Conservation (phyloP, 1,284 basidiomycete genomes). For the Gymnopus androsaceus region DNA sequence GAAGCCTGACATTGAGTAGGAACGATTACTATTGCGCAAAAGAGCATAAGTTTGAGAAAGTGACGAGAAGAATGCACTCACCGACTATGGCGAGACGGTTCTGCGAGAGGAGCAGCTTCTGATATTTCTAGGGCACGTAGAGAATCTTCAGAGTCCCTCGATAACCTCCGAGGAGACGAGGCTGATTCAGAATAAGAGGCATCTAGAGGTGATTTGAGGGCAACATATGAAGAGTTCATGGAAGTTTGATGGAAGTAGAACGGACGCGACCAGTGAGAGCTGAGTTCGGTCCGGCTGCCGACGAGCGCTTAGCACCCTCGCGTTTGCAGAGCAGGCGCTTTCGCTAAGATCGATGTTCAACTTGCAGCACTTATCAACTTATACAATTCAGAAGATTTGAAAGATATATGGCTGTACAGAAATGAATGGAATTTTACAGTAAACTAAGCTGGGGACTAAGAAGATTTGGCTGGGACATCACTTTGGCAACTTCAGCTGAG, state of each 20-base stretch:
- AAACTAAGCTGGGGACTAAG: too few species aligned
- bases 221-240: slow-evolving; percentile 20
- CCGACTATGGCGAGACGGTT: slow-evolving; percentile 33
- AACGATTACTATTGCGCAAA: slow-evolving; percentile 43
- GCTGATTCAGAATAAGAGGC: slow-evolving; percentile 5
- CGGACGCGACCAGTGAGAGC: background rate
- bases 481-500: too few species aligned
- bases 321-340: too few species aligned
- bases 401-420: too few species aligned
- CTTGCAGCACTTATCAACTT: too few species aligned
- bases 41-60: background rate
- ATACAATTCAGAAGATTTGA: too few species aligned
- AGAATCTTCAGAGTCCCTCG: slow-evolving; percentile 71
- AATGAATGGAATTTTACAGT: too few species aligned
- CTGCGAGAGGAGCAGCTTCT: slow-evolving; percentile 53
- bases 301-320: too few species aligned
- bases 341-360: too few species aligned
- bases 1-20: slow-evolving; percentile 76
- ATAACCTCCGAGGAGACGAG: slow-evolving; percentile 29
- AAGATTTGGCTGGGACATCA: too few species aligned
- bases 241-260: slow-evolving; percentile 10
- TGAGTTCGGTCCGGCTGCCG: background rate
- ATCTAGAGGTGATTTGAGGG: slow-evolving; percentile 15
- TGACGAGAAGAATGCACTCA: slow-evolving; percentile 16
- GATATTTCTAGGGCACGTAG: slow-evolving; percentile 76